These are phyloP conservation scores for Leccinum disarticulatum DNA, from an alignment of 768 basidiomycete genomes.

Conservation along the genomic window DNA sequence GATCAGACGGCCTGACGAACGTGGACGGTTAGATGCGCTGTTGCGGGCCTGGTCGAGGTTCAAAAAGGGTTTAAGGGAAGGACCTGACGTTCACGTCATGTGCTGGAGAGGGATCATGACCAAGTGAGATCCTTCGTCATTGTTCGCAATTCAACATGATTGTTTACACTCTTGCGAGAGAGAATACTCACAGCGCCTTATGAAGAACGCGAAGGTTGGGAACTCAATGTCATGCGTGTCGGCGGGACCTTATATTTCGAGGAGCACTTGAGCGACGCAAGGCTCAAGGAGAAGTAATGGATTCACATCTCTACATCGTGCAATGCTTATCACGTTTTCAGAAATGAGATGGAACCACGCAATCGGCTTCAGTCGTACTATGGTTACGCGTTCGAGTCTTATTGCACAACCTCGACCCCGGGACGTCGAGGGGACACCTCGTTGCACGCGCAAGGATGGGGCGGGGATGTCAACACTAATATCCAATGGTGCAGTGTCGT, in stretches of 20 bases:
- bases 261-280: slow-evolving; percentile 62
- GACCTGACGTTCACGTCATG: slow-evolving; percentile 54
- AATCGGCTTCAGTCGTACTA: slow-evolving; percentile 72
- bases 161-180: slow-evolving; percentile 36
- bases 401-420: slow-evolving; percentile 57
- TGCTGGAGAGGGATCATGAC: slow-evolving; percentile 86
- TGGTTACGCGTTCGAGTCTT: slow-evolving; percentile 89
- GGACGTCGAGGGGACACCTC: slow-evolving; percentile 20
- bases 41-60: slow-evolving; percentile 55
- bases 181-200: slow-evolving; percentile 83
- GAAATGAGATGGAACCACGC: slow-evolving; percentile 64
- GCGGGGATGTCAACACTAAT: slow-evolving; percentile 83
- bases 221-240: slow-evolving; percentile 79
- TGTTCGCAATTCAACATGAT: neutral
- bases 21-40: slow-evolving; percentile 66
- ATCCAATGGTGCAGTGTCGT: slow-evolving; percentile 90
- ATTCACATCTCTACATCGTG: neutral
- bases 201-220: slow-evolving; percentile 77
- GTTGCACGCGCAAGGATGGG: slow-evolving; percentile 53
- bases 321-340: slow-evolving; percentile 27
- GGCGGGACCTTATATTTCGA: slow-evolving; percentile 73
- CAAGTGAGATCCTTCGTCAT: slow-evolving; percentile 49
- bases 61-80: slow-evolving; percentile 35
- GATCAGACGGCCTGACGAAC: slow-evolving; percentile 62
- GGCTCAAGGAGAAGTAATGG: slow-evolving; percentile 63